Evolutionary conservation across 345 rosid species (phyloP), one percentile per base, ranked within the genome.

Genomic region (Melaleuca quinquenervia): DNA sequence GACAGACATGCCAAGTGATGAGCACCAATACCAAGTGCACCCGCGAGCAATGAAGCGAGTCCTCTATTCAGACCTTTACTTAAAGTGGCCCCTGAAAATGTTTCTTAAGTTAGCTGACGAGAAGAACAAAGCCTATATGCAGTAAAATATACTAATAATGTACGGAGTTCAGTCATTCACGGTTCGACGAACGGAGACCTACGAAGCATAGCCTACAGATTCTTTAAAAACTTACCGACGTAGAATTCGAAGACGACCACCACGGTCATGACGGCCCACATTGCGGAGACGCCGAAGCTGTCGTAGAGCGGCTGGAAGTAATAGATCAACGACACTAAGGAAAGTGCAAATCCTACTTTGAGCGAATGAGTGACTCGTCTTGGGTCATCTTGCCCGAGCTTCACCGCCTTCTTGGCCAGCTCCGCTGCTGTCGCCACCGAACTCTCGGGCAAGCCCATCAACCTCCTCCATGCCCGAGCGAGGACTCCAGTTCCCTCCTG

Each of bases 191-290:
- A 15, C 44, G 2, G 24, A 32, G 78, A 70, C 48, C 22, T 44
- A 32, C 21, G 9, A 29, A 64, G 76, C 53, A 1, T 27, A 11
- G 64, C 11, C 64, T 6, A 16, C 6, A 15, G 64, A 16, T 58
- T 26, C 32, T 15, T 45, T 32, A 18, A 4, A 70, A 49, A 84
- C 94, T 85, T 86, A 93, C 99, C 98, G 1, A 94, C 98, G 24
- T 93, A 92, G 87, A 92, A 95, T 86, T 96, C 98, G 51, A 94
- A 95, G 84, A 95, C 95, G 74, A 95, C 94, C 8, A 96, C 95
- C 36, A 95, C 98, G 32, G 99, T 96, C 87, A 96, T 92, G 1
- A 96, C 92, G 62, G 98, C 98, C 98, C 98, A 94, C 90, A 93
- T 92, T 83, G 98, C 96, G 75, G 93, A 87, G 85, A 89, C 93